Conservation (phyloP, 169 alveolate genomes). For the Plasmodium gallinaceum region DNA sequence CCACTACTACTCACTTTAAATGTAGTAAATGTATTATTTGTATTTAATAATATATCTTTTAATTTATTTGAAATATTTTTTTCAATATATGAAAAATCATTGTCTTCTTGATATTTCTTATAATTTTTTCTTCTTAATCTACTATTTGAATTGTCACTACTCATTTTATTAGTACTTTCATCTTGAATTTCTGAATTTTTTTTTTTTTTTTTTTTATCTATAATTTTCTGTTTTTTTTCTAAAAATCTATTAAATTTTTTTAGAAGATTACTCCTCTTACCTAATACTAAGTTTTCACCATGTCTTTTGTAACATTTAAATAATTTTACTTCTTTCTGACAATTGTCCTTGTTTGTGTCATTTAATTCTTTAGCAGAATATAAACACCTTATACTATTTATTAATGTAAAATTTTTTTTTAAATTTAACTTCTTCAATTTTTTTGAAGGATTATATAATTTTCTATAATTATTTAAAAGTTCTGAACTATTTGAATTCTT, state of each 20-base stretch:
- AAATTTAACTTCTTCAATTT: not conserved
- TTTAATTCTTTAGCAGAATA: conserved; percentile 28
- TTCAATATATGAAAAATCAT: not conserved
- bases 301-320: conserved; percentile 16
- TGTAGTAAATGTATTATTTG: conserved; percentile 15
- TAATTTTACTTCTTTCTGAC: conserved; percentile 4
- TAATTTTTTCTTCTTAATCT: too few relatives aligned
- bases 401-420: conserved; percentile 5
- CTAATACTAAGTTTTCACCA: not conserved
- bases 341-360: conserved; percentile 14
- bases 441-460: too few relatives aligned
- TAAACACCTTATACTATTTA: conserved; percentile 17
- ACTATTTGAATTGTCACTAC: too few relatives aligned
- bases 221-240: not conserved
- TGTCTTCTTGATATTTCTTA: not conserved
- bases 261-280: conserved; percentile 19
- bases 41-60: conserved; percentile 5
- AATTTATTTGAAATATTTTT: not conserved
- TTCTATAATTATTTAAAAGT: too few relatives aligned
- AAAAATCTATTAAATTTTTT: not conserved
- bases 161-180: too few relatives aligned
- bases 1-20: conserved; percentile 20
- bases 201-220: too few relatives aligned
- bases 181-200: too few relatives aligned
- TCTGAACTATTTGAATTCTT: too few relatives aligned